Evolutionary conservation across 805 yeast species (phyloP), one percentile per base, ranked within the genome.

Genomic region (Priceomyces carsonii): DNA sequence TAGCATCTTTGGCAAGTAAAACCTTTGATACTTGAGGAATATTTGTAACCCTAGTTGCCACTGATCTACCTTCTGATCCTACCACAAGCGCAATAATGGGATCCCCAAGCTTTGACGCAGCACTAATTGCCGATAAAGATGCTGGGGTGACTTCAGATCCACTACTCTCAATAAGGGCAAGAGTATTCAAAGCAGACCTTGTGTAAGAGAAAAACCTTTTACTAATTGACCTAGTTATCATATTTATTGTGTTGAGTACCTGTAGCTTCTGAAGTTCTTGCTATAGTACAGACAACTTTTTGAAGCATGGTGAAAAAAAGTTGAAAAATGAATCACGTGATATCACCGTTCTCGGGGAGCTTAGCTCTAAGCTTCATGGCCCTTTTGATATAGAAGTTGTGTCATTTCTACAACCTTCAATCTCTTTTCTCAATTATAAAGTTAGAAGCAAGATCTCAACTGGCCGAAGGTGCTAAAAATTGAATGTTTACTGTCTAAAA

Each of bases 51-150:
- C 66, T 59, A n/a, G 60, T 43, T 1, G 75, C 75, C n/a, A 55
- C 46, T 10, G 48, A 35, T 8, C 79, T 84, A 8, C 42, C 61
- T 52, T 86, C 78, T 2, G 74, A 59, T 4, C 96, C 96, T 6
- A 85, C 70, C 8, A 88, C 53, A 3, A 90, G 57, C 1, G 90
- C 95, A n/a, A 85, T 80, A 32, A 91, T 71, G 27, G 95, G 91
- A 51, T 81, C 75, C 6, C 88, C 86, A 29, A 90, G 63, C 48
- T 80, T 73, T 34, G 63, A 61, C 13, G 98, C 96, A 8, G 98
- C 98, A 8, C 78, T 66, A 22, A 90, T 55, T 1, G 90, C 72
- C 14, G 87, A 78, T 40, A 87, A 69, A 5, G 95, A 77, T 4
- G 85, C 77, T 8, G 93, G 77, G 2, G 84, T 62, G 34, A 86